A percentile compares a stretch with the other conserved stretches of the same genome.
These are phyloP conservation scores for Daldinia bambusicola DNA, from an alignment of 495 filamentous ascomycete species.

Conservation along the genomic window DNA sequence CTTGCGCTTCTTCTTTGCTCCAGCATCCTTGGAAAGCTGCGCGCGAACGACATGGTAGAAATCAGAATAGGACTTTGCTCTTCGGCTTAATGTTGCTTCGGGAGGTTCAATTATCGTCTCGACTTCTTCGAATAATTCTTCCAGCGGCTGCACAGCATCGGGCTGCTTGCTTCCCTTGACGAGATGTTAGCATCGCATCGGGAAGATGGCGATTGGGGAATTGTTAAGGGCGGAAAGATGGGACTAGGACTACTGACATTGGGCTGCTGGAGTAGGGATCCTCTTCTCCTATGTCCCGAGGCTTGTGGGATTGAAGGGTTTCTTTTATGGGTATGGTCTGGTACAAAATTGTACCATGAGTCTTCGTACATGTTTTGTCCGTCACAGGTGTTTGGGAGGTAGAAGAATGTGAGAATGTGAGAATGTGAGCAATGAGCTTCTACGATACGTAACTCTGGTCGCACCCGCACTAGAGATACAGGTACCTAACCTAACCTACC, in stretches of 20 bases:
- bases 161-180: conserved; percentile 52
- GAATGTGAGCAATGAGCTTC: too few species aligned
- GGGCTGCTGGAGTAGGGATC: conserved; percentile 74
- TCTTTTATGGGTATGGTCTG: conserved; percentile 60
- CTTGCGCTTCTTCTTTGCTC: conserved; percentile 54
- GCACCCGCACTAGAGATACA: too few species aligned
- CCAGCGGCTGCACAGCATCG: conserved; percentile 53
- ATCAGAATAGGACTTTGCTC: conserved; percentile 81
- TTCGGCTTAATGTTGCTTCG: conserved; percentile 66
- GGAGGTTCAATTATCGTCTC: conserved; percentile 65
- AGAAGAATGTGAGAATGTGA: too few species aligned
- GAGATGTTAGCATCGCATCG: conserved; percentile 32
- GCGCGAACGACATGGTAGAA: conserved; percentile 72
- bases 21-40: conserved; percentile 60
- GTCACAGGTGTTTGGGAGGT: too few species aligned
- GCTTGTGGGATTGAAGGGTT: conserved; percentile 51
- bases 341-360: conserved; percentile 75
- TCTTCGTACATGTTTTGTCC: conserved; percentile 80
- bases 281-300: conserved; percentile 65
- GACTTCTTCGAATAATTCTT: conserved; percentile 62
- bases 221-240: neutral
- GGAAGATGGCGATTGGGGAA: conserved; percentile 6
- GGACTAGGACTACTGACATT: conserved; percentile 74
- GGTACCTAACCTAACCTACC: too few species aligned
- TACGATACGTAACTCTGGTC: too few species aligned